These are phyloP conservation scores for Hymenoscyphus linearis DNA, from an alignment of 2,329 filamentous ascomycete genomes.

Conservation along the genomic window DNA sequence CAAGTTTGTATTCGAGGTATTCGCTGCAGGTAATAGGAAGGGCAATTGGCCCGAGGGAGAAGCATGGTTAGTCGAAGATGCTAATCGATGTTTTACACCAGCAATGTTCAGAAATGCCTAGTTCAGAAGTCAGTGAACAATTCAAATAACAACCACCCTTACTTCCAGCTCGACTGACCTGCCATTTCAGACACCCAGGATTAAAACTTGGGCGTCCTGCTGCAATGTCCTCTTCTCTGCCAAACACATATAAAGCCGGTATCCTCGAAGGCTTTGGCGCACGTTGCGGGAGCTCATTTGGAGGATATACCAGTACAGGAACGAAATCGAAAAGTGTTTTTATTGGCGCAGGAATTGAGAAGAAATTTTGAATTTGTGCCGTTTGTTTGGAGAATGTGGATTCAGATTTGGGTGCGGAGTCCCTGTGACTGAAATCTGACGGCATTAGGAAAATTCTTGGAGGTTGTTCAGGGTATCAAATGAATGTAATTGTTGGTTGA, in stretches of 20 bases:
- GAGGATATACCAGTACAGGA: conserved; percentile 68
- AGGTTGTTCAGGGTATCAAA: background rate
- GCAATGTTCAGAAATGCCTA: conserved; percentile 81
- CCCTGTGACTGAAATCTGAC: background rate
- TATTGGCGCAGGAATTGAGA: conserved; percentile 62
- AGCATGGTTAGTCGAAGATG: conserved; percentile 84
- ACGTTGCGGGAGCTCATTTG: conserved; percentile 68
- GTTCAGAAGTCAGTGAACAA: conserved; percentile 11
- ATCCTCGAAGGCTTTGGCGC: conserved; percentile 43
- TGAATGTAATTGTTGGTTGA: background rate
- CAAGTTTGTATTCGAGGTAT: conserved; percentile 28
- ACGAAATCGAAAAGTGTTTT: conserved; percentile 80
- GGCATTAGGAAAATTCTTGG: background rate
- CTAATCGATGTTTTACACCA: conserved; percentile 59
- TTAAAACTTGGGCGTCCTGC: conserved; percentile 73
- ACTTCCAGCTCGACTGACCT: conserved; percentile 51
- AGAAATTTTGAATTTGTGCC: conserved; percentile 22
- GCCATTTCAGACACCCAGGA: conserved; percentile 91
- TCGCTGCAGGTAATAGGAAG: conserved; percentile 63
- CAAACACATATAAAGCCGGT: conserved; percentile 71
- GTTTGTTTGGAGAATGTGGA: conserved; percentile 18
- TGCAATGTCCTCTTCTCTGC: conserved; percentile 55
- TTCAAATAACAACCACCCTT: background rate
- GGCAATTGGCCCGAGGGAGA: conserved; percentile 85
- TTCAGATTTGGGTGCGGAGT: conserved; percentile 2